A percentile compares a stretch with the other conserved stretches of the same genome.
Evolutionary conservation across 2,329 filamentous ascomycete species (phyloP).

Genomic region (Colletotrichum sp.): DNA sequence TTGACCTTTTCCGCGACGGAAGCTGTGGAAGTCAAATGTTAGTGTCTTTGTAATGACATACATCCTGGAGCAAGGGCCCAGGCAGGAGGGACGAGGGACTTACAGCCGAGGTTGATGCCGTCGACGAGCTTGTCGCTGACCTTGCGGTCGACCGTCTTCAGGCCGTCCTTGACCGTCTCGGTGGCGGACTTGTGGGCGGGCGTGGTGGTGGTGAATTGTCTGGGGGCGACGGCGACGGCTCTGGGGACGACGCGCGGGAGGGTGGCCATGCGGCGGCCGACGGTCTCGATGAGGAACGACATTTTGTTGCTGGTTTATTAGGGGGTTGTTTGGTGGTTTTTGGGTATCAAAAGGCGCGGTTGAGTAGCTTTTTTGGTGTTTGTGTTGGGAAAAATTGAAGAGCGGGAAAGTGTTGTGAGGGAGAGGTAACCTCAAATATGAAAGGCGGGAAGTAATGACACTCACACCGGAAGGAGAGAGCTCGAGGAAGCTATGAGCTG

Average conservation of each 20-base stretch:
- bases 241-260: constrained; percentile 39
- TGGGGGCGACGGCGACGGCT: constrained; percentile 42
- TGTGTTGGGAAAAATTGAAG: neutral
- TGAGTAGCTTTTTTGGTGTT: neutral
- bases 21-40: constrained; percentile 28
- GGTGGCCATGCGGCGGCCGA: constrained; percentile 44
- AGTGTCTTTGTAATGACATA: neutral
- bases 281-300: constrained; percentile 57
- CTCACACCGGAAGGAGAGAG: neutral
- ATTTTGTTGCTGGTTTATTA: constrained; percentile 36
- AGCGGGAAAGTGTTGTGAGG: fast-evolving
- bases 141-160: constrained; percentile 63
- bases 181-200: constrained; percentile 52
- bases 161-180: constrained; percentile 62
- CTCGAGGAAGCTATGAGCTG: constrained; percentile 5
- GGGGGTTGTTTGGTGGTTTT: neutral
- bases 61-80: neutral
- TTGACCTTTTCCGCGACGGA: constrained; percentile 53
- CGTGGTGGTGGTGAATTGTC: constrained; percentile 55
- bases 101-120: constrained; percentile 64
- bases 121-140: constrained; percentile 67
- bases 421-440: neutral
- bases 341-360: neutral
- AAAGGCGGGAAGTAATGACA: neutral
- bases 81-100: constrained; percentile 25